phyloP scores from a whole-genome alignment of 257 asterid genomes.

The Lithospermum erythrorhizon region DNA sequence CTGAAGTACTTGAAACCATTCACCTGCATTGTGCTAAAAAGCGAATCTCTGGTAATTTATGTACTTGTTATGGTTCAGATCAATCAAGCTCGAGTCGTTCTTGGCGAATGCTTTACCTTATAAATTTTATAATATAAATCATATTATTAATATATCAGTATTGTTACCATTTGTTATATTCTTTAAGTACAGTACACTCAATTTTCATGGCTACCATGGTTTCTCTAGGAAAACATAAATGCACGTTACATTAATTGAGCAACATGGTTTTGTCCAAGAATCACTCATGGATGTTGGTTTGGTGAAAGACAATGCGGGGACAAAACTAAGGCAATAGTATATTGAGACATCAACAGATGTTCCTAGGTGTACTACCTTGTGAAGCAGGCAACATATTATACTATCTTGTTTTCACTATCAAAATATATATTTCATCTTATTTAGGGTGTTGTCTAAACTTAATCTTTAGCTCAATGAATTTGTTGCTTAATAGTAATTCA shows the following conservation, averaged over 20 bases:
- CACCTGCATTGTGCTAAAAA: background rate
- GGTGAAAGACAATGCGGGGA: background rate
- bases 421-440: too few species aligned
- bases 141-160: background rate
- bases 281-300: background rate
- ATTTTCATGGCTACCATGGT: background rate
- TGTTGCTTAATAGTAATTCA: too few species aligned
- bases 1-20: background rate
- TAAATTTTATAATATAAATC: background rate
- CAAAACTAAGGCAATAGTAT: too few species aligned
- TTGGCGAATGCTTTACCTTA: background rate
- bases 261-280: too few species aligned
- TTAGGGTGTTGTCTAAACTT: too few species aligned
- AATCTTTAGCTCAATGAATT: too few species aligned
- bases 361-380: too few species aligned
- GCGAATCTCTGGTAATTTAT: background rate
- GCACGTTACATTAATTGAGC: background rate
- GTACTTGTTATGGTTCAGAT: too few species aligned
- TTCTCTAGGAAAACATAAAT: too few species aligned
- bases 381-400: too few species aligned
- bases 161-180: background rate
- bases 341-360: too few species aligned
- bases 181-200: background rate
- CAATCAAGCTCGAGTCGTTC: background rate
- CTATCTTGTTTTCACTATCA: too few species aligned